Base-by-base conservation (phyloP, 1,284 basidiomycete genomes). In the Meripilus lineatus region DNA sequence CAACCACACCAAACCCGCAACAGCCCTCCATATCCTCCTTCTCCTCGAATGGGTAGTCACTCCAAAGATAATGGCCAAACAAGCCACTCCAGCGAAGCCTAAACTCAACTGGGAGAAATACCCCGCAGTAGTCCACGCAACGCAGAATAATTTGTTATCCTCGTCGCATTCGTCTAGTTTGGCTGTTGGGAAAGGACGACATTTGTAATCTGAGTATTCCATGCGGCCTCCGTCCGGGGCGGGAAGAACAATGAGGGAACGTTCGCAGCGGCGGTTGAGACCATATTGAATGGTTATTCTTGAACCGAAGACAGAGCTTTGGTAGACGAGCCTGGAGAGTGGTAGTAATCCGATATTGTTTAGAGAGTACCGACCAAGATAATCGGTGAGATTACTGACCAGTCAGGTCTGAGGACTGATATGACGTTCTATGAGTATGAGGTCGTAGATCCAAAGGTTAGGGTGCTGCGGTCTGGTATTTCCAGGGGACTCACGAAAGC, bases 21-120 rank as follows among this genome's bases (percentile, higher is more conserved):
- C 78, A 3, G 75, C 79, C 56, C 74, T 78, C 85, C 85, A 89
- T 34, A 87, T 80, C 48, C 85, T 74, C 47, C 83, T 70, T 50
- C 86, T 70, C 43, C 84, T 70, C 15, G 83, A 83, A 54, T 78
- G 79, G 0, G 86, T 86, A 54, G 74, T 84, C 10, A 85, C 71
- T 3, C 86, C 85, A 46, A 89, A 70, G 30, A 82, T 53, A 38
- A 88, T 69, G 5, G 81, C 66, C 1, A 74, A 57, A 36, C 84
- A 61, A 5, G 82, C 75, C 20, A 81, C 65, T 34, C 66, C 71
- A 11, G 73, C 79, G 57, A 83, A 83, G 10, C 83, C 81, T 34
- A 79, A 70, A 38, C 75, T 75, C 15, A 87, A 61, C 58, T 83
- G 75, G 15, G 72, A 67, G 33, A 76, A 65, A 57, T 85, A 89